These are phyloP conservation scores for Fusarium sp. DNA, from an alignment of 2,329 filamentous ascomycete species.

Conservation along the genomic window DNA sequence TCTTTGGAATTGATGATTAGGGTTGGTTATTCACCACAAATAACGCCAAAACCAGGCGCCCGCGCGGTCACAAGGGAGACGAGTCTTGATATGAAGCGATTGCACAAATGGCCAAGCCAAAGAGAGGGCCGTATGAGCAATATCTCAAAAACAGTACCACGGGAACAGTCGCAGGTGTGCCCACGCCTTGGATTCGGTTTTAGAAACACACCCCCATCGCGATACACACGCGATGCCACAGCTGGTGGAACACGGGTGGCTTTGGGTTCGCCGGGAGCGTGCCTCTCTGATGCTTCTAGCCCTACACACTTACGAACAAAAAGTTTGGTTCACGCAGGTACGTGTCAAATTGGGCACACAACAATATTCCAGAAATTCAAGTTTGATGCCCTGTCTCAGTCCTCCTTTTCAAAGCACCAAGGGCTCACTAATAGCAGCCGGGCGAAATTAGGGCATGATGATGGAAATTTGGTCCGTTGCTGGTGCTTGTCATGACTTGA, in stretches of 20 bases:
- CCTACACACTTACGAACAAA: slow-evolving; percentile 28
- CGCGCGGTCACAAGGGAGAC: slow-evolving; percentile 16
- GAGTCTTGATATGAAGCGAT: slow-evolving; percentile 23
- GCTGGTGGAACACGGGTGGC: slow-evolving; percentile 34
- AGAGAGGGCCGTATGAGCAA: slow-evolving; percentile 35
- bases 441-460: slow-evolving; percentile 30
- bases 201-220: slow-evolving; percentile 37
- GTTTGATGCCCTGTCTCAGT: slow-evolving; percentile 31
- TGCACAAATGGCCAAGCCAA: slow-evolving; percentile 27
- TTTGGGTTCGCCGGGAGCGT: slow-evolving; percentile 31
- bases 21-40: slow-evolving; percentile 29
- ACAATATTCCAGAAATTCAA: slow-evolving; percentile 31
- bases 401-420: slow-evolving; percentile 32
- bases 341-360: slow-evolving; percentile 32
- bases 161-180: slow-evolving; percentile 26
- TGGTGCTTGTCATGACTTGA: slow-evolving; percentile 28
- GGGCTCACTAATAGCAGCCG: slow-evolving; percentile 22
- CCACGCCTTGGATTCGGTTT: slow-evolving; percentile 18
- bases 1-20: slow-evolving; percentile 34
- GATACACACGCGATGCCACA: slow-evolving; percentile 28
- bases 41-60: slow-evolving; percentile 1
- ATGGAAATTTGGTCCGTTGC: slow-evolving; percentile 40
- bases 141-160: slow-evolving; percentile 35
- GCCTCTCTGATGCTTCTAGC: slow-evolving; percentile 34
- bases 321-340: slow-evolving; percentile 29